Evolutionary conservation across 2,329 filamentous ascomycete genomes (phyloP), one percentile per base, ranked within the genome.

Genomic region (Aspergillus hortae): DNA sequence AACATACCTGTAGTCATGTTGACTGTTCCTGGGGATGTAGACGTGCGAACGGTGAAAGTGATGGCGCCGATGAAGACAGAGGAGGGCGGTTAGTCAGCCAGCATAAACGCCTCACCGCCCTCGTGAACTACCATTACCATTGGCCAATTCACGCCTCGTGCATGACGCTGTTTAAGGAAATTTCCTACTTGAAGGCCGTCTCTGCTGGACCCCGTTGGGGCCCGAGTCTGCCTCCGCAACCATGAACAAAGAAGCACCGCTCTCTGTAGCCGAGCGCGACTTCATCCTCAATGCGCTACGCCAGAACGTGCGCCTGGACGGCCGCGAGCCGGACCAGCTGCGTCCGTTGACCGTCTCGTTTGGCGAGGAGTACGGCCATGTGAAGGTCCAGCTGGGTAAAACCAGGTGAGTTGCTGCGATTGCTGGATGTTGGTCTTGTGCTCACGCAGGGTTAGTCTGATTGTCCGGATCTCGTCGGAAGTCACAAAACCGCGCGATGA

Each of bases 221-320:
- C 60, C 15, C 49, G 42, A 59, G 50, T 60, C 56, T 54, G 55
- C 58, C 54, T 61, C 59, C 60, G 53, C 57, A 61, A 71, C 55
- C 58, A 97, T 97, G 92, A 92, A 92, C 67, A 88, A 89, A 73
- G 92, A 96, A 86, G 85, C 87, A 54, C 89, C 95, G 63, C 89
- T 92, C 51, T 96, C 92, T 48, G 82, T 88, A 57, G 90, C 92
- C 68, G 92, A 97, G 79, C 89, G 84, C 69, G 84, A 84, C 9
- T 99, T 99, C 70, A 83, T 96, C 58, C 79, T 86, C 55, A 83
- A 95, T 67, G 92, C 92, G 42, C 82, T 99, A 10, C 80, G 86
- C 62, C 85, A 96, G 65, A 84, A 88, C 60, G 76, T 92, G 54
- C 89, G 94, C 21, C 77, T 96, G 53, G 94, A 99, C 74, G 89